Evolutionary conservation across 495 filamentous ascomycete genomes (phyloP).

Genomic region (Penicillium desertorum): DNA sequence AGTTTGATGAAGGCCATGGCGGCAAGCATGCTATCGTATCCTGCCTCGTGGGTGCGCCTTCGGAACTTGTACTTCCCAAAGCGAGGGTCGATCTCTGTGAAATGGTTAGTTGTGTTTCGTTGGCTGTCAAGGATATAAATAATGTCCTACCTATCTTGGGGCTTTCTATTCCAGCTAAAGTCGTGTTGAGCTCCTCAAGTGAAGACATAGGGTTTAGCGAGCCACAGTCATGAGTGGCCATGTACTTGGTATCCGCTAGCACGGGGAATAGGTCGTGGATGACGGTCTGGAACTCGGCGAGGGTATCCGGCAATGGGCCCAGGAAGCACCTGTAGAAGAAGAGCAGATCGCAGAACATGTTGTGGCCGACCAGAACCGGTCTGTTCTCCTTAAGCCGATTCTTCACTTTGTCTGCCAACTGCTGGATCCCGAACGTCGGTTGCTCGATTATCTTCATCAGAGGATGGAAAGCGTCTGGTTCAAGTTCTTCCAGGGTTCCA

Average conservation of each 20-base stretch:
- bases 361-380: constrained; percentile 70
- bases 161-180: constrained; percentile 33
- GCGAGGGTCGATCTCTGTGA: constrained; percentile 32
- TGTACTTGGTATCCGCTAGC: constrained; percentile 76
- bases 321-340: constrained; percentile 72
- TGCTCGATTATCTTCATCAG: constrained; percentile 45
- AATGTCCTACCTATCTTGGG: constrained; percentile 51
- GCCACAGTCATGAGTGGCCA: constrained; percentile 58
- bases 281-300: constrained; percentile 57
- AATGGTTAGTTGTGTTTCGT: constrained; percentile 3
- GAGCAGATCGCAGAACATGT: constrained; percentile 70
- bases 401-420: constrained; percentile 33
- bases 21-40: constrained; percentile 71
- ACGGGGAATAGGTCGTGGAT: constrained; percentile 62
- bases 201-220: constrained; percentile 51
- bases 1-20: constrained; percentile 65
- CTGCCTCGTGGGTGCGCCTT: constrained; percentile 61
- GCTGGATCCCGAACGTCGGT: constrained; percentile 30
- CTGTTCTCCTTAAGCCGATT: constrained; percentile 43
- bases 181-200: constrained; percentile 50
- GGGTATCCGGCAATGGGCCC: constrained; percentile 58
- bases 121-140: not conserved
- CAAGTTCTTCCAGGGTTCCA: constrained; percentile 54
- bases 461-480: constrained; percentile 40
- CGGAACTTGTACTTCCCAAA: constrained; percentile 50